Evolutionary conservation across 2,329 filamentous ascomycete species (phyloP).

Genomic region (Drechslerella coelobrocha): DNA sequence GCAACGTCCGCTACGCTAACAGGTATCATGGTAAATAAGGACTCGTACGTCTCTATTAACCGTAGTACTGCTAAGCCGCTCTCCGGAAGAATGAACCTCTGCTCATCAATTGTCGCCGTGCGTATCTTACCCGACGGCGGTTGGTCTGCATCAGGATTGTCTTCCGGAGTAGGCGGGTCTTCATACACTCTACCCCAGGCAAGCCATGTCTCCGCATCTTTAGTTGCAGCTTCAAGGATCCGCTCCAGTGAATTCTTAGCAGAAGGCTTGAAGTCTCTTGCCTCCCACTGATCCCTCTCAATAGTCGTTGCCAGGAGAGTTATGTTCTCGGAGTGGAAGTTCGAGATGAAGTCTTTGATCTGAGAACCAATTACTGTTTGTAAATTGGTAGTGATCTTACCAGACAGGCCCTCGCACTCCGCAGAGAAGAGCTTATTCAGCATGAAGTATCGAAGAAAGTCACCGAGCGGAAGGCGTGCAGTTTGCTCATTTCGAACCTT

Average conservation of each 20-base stretch:
- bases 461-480: conserved; percentile 69
- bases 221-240: conserved; percentile 73
- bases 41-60: conserved; percentile 81
- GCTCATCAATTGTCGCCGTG: conserved; percentile 79
- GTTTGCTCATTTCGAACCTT: conserved; percentile 78
- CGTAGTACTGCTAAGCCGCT: conserved; percentile 82
- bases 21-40: conserved; percentile 82
- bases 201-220: conserved; percentile 72
- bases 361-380: conserved; percentile 82
- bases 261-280: conserved; percentile 73
- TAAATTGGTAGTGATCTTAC: conserved; percentile 74
- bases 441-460: conserved; percentile 81
- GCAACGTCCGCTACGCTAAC: conserved; percentile 87
- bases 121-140: conserved; percentile 65
- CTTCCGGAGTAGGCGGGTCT: conserved; percentile 43
- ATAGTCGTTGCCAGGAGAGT: conserved; percentile 77
- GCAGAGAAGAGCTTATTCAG: conserved; percentile 83
- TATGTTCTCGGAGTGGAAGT: conserved; percentile 73
- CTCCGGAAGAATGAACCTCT: conserved; percentile 82
- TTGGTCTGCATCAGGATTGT: conserved; percentile 25
- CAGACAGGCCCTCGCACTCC: conserved; percentile 84
- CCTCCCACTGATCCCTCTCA: conserved; percentile 81
- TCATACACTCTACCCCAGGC: conserved; percentile 59
- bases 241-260: conserved; percentile 68
- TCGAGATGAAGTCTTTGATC: conserved; percentile 79